Evolutionary conservation across 2,329 filamentous ascomycete species (phyloP), one percentile per base, ranked within the genome.

Genomic region (Volutella citrinella): DNA sequence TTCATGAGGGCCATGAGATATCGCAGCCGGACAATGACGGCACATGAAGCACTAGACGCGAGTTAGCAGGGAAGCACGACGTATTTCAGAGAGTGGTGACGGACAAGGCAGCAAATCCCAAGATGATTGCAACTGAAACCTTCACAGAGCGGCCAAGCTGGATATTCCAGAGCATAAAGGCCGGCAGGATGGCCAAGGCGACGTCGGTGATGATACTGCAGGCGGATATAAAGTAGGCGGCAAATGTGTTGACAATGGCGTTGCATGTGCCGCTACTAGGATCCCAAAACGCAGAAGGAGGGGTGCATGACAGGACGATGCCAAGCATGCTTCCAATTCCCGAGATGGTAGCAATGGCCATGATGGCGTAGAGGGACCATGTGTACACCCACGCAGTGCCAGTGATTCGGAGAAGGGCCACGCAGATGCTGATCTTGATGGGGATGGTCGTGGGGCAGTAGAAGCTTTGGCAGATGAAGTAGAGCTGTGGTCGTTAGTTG

Each of bases 391-490:
- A 15, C 12, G 30, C 18, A 7, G 31, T 30, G 21, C 36, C 30
- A 11, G 23, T 19, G 31, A 38, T 38, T 19, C 36, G 30, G 10
- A 38, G 36, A 1, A 38, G 30, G 12, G 36, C 36, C 9, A 26
- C 30, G 30, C 36, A 38, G 26, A 38, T 38, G 30, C 36, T 38
- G 36, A 34, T 17, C 15, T 34, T 34, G 14, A 34, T 24, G 16
- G 30, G 36, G 18, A 38, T 27, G 9, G 30, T 34, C 10, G 36
- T 34, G 3, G 27, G 19, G 14, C 36, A 38, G 27, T 34, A 38
- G 20, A 34, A 7, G 14, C 25, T 38, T 13, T 38, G 30, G 17
- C 30, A 38, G 16, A 38, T 34, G 10, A 38, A 38, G 14, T 38
- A 34, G 5, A 38, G 15, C 30, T 38, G 22, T 6, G 7, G n/a